A percentile compares a stretch with the other conserved stretches of the same genome.
These are phyloP conservation scores for Tothia fuscella DNA, from an alignment of 2,329 filamentous ascomycete species.

Conservation along the genomic window DNA sequence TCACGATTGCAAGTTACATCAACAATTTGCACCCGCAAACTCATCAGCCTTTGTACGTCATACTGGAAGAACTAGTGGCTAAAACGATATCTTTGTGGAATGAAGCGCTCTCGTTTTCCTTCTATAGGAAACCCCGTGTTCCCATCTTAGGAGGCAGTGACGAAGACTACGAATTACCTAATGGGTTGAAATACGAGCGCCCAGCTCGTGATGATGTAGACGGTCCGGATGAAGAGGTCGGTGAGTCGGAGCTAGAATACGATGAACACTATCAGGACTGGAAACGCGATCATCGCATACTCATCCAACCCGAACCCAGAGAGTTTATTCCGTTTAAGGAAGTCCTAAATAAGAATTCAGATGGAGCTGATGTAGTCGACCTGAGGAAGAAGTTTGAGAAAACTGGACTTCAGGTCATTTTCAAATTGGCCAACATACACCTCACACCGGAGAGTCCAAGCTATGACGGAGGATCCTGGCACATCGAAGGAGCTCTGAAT, in stretches of 20 bases:
- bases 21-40: slow-evolving; percentile 34
- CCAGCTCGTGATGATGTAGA: slow-evolving; percentile 2
- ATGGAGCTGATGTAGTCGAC: slow-evolving; percentile 27
- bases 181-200: slow-evolving; percentile 4
- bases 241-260: not conserved
- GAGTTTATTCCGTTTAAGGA: not conserved
- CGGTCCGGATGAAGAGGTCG: not conserved
- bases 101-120: slow-evolving; percentile 15
- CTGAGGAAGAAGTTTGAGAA: slow-evolving; percentile 23
- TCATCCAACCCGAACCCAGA: slow-evolving; percentile 14
- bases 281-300: slow-evolving; percentile 9
- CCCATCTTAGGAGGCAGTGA: not conserved
- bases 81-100: slow-evolving; percentile 37
- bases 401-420: slow-evolving; percentile 45
- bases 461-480: slow-evolving; percentile 43
- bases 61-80: slow-evolving; percentile 31
- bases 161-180: slow-evolving; percentile 5
- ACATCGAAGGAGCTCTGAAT: slow-evolving; percentile 34
- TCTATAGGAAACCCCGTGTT: slow-evolving; percentile 7
- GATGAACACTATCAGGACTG: slow-evolving; percentile 10
- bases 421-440: slow-evolving; percentile 47
- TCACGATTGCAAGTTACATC: slow-evolving; percentile 36
- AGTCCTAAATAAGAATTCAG: not conserved
- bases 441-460: slow-evolving; percentile 43
- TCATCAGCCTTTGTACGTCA: slow-evolving; percentile 28